A percentile compares a stretch with the other conserved stretches of the same genome.
These are phyloP conservation scores for Lipomyces spencermartinsiae DNA, from an alignment of 805 yeast genomes.

Conservation along the genomic window DNA sequence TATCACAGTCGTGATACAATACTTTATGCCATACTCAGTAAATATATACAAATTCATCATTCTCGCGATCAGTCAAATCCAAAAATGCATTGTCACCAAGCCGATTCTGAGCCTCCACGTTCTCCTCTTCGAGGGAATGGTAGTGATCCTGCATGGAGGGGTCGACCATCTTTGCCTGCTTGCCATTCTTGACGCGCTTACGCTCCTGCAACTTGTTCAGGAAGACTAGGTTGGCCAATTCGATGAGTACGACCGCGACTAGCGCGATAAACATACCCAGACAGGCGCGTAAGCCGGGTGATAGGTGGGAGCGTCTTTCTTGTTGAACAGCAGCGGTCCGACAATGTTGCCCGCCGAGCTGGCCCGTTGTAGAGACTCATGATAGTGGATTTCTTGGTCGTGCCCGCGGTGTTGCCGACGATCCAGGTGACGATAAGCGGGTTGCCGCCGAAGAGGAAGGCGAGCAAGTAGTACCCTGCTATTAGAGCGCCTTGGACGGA, in stretches of 20 bases:
- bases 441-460: slow-evolving; percentile 41
- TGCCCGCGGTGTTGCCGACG: slow-evolving; percentile 39
- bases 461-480: slow-evolving; percentile 45
- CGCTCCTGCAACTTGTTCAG: slow-evolving; percentile 25
- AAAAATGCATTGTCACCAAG: slow-evolving; percentile 27
- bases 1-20: no score
- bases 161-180: slow-evolving; percentile 10
- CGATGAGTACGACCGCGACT: slow-evolving; percentile 10
- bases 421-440: not conserved
- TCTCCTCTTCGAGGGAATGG: not conserved
- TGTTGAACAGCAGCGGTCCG: slow-evolving; percentile 74
- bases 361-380: slow-evolving; percentile 34
- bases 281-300: slow-evolving; percentile 33
- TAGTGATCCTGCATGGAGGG: slow-evolving; percentile 20
- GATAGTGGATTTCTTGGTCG: slow-evolving; percentile 40
- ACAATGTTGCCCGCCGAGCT: slow-evolving; percentile 46
- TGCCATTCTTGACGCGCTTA: slow-evolving; percentile 26
- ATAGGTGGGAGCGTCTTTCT: slow-evolving; percentile 65
- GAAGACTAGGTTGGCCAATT: not conserved
- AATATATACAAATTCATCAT: slow-evolving; percentile 32
- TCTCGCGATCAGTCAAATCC: slow-evolving; percentile 33
- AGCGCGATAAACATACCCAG: slow-evolving; percentile 26
- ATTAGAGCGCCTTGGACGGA: slow-evolving; percentile 42
- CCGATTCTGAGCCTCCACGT: slow-evolving; percentile 8
- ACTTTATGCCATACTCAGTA: no score